Base-by-base conservation (phyloP, 2,329 filamentous ascomycete genomes). In the Aspergillus sp. region DNA sequence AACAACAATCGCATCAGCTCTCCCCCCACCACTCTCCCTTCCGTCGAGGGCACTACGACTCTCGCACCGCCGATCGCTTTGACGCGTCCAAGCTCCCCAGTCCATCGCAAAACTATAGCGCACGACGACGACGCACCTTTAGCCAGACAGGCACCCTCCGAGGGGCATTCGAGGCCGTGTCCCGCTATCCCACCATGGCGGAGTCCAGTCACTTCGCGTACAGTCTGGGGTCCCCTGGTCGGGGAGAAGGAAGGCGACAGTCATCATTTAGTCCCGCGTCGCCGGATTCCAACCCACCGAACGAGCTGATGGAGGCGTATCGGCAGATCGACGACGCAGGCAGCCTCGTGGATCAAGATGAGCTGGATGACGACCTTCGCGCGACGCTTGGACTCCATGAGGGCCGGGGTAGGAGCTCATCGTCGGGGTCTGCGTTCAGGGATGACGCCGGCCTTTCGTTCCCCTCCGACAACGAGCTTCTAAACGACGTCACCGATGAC, bases 271-370 rank as follows among this genome's bases (percentile, higher is more conserved):
- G 59, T 52, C 50, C 54, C 23, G 60, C 58, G 19, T 74, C 70
- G 10, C 70, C 72, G 2, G 61, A 66, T 13, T 71, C 70, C 4
- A 74, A 70, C 40, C 72, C 74, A 2, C 73, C 72, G 14, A 63
- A 63, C 23, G 75, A 72, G 46, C 54, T 73, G 7, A 60, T 60
- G 10, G 73, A 77, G 44, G 60, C 65, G 4, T 77, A 77, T 54
- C 63, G 64, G 45, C 64, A 65, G 54, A 74, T 75, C 49, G 65
- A 71, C 16, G 70, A 73, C 41, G 71, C 69, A 34, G 68, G 70
- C 29, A 64, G 68, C 41, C 49, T 74, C 38, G 64, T 65, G 3
- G 68, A 72, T 43, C 58, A 64, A 16, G 73, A 69, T 14, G 58
- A 60, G 11, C 61, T 49, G 17, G 58, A 72, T 44, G 68, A 71